Evolutionary conservation across 2,329 filamentous ascomycete genomes (phyloP), one percentile per base, ranked within the genome.

Genomic region (Stachybotrys echinatus): DNA sequence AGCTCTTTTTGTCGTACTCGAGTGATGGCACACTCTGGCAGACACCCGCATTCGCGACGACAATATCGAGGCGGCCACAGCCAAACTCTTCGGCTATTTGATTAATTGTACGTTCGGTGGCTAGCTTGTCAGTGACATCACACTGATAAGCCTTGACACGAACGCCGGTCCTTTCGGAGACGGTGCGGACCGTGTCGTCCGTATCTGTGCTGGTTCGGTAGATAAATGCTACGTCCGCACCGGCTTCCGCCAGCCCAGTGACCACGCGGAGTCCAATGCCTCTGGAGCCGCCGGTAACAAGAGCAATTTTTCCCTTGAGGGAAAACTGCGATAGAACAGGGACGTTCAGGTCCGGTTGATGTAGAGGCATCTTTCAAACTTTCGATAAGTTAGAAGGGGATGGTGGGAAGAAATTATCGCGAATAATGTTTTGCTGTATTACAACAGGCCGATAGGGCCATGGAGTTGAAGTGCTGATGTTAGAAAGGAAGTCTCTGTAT

Each of bases 191-290:
- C n/a, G n/a, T n/a, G n/a, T n/a, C n/a, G 21, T 57, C 54, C 7
- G 52, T 44, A 4, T 34, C 18, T 18, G 48, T 27, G 27, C 52
- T 57, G 12, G 50, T 45, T 2, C 51, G 55, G 39, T 59, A 59
- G 7, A 54, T 59, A 43, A 61, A 50, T 38, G 55, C 59, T 12
- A 59, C 59, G 5, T 48, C 48, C 8, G 58, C 58, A 27, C 57
- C 57, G n/a, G 58, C 58, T 44, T 60, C 57, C 6, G 55, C 50
- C 6, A 61, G 53, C 3, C 55, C 90, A 48, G 89, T 92, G 31
- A 90, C 90, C 37, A 89, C 88, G 65, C 90, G 85, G 4, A 95
- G 75, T 22, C 90, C 91, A 10, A 95, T 74, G 37, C 90, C 90
- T 58, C 90, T 77, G 7, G 87, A 92, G 42, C 90, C 90, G 47